A percentile compares a stretch with the other conserved stretches of the same genome.
phyloP scores from a whole-genome alignment of 495 filamentous ascomycete species.

The Annulohypoxylon moriforme region DNA sequence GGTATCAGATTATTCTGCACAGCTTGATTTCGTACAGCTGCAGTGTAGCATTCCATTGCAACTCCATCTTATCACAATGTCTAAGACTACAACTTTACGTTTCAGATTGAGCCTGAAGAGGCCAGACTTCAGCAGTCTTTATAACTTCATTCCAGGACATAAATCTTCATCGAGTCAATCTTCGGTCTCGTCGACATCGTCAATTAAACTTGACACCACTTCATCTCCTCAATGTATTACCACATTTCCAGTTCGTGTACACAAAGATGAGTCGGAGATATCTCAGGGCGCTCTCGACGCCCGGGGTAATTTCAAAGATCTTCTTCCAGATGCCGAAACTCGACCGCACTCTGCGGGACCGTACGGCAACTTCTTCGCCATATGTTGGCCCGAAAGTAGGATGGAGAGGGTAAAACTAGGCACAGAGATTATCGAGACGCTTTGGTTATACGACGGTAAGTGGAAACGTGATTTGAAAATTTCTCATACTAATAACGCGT shows the following conservation, averaged over 20 bases:
- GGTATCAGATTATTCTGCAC: neutral
- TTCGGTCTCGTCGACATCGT: neutral
- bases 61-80: constrained; percentile 8
- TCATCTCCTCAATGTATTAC: constrained; percentile 8
- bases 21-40: constrained; percentile 7
- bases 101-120: constrained; percentile 11
- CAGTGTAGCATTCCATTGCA: neutral
- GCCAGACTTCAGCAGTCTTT: neutral
- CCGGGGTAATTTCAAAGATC: constrained; percentile 1
- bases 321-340: constrained; percentile 7
- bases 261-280: neutral
- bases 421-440: constrained; percentile 9
- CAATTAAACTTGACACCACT: neutral
- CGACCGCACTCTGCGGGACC: constrained; percentile 11
- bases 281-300: constrained; percentile 1
- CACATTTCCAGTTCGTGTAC: constrained; percentile 4
- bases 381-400: constrained; percentile 4
- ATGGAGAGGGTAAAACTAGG: constrained; percentile 6
- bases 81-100: constrained; percentile 11
- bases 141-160: constrained; percentile 7
- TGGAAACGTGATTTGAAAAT: neutral
- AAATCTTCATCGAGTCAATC: constrained; percentile 2
- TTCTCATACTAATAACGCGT: neutral
- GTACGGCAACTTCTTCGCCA: constrained; percentile 12
- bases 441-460: constrained; percentile 10